phyloP scores from a whole-genome alignment of 106 monocot genomes.

The Posidonia australis region DNA sequence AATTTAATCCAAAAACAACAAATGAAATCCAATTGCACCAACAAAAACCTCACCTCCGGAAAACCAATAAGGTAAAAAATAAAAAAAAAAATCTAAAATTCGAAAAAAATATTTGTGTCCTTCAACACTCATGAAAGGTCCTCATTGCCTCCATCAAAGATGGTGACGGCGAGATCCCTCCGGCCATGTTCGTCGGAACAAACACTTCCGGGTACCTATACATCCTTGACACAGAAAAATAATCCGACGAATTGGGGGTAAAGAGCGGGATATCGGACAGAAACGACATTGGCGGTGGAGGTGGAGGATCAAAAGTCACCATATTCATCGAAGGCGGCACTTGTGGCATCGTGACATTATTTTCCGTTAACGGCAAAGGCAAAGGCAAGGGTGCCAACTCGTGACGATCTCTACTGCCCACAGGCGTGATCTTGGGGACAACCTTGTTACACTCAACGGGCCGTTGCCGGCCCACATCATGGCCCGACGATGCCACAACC shows the following conservation, averaged over 20 bases:
- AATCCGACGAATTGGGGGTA: not conserved
- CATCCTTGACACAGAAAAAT: not conserved
- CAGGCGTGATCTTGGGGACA: too few relatives aligned
- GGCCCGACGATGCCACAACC: not conserved
- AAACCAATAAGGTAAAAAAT: too few relatives aligned
- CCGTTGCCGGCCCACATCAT: not conserved
- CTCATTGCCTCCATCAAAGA: not conserved
- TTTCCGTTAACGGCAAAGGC: not conserved
- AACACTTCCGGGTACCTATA: slow-evolving; percentile 1
- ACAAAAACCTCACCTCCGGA: too few relatives aligned
- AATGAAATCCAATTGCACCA: too few relatives aligned
- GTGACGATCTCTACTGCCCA: too few relatives aligned
- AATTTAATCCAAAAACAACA: too few relatives aligned
- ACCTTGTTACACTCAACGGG: too few relatives aligned
- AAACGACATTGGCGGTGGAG: not conserved
- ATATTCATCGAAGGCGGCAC: too few relatives aligned
- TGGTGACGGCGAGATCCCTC: not conserved
- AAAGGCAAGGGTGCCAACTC: not conserved
- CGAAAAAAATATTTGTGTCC: too few relatives aligned
- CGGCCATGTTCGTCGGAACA: not conserved
- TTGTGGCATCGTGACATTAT: not conserved
- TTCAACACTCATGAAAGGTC: not conserved
- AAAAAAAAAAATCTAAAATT: too few relatives aligned
- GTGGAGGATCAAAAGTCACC: too few relatives aligned
- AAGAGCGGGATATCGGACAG: not conserved